phyloP scores from a whole-genome alignment of 169 alveolate genomes.

The Plasmodium knowlesi region DNA sequence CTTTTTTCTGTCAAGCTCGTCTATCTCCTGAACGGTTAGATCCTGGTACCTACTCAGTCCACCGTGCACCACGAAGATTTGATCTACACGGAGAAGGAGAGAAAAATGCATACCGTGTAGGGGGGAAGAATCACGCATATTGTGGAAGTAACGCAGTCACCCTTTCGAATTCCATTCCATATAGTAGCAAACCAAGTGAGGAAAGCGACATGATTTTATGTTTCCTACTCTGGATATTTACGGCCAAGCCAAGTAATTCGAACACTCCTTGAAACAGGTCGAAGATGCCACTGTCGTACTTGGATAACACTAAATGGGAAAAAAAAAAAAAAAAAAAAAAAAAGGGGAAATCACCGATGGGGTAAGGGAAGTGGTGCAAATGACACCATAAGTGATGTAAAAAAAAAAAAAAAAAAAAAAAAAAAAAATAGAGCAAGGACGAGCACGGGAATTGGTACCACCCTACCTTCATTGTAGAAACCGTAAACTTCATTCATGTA shows the following conservation, averaged over 20 bases:
- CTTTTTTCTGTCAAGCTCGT: slow-evolving; percentile 87
- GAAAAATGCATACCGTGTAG: background rate
- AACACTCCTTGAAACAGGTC: slow-evolving; percentile 89
- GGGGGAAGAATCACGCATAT: background rate
- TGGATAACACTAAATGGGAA: slow-evolving; percentile 65
- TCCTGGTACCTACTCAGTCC: slow-evolving; percentile 91
- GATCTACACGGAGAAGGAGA: background rate
- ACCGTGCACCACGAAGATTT: slow-evolving; percentile 90
- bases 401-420: background rate
- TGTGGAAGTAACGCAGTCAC: no score
- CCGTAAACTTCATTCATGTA: slow-evolving; percentile 94
- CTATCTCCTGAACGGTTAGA: slow-evolving; percentile 87
- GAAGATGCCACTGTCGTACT: slow-evolving; percentile 91
- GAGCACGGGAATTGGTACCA: no score
- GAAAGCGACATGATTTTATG: background rate
- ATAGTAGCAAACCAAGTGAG: background rate
- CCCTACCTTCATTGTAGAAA: slow-evolving; percentile 87
- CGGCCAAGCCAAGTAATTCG: slow-evolving; percentile 89
- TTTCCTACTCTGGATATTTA: slow-evolving; percentile 87
- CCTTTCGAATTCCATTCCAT: background rate
- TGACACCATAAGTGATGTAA: background rate
- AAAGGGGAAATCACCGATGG: background rate
- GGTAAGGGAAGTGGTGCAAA: background rate
- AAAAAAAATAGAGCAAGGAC: background rate
- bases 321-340: background rate